A percentile compares a stretch with the other conserved stretches of the same genome.
Conservation (phyloP, 495 filamentous ascomycete species). For the Penicillium angulare region DNA sequence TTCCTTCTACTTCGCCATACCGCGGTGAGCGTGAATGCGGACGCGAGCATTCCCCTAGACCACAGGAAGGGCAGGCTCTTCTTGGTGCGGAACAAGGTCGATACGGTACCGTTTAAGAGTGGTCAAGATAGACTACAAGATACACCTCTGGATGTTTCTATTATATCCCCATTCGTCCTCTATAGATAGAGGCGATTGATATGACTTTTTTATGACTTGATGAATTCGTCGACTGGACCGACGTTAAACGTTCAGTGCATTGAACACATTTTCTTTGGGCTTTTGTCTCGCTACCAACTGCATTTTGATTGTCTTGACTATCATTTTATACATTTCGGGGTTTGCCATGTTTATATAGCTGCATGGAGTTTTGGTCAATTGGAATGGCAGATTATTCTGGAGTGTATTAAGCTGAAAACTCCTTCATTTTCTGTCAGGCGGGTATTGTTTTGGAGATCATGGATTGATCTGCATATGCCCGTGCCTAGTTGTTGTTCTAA, state of each 20-base stretch:
- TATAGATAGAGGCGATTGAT: neutral
- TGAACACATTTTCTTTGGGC: constrained; percentile 2
- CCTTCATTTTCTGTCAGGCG: too few relatives aligned
- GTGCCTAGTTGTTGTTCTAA: too few relatives aligned
- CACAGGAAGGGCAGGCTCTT: constrained; percentile 34
- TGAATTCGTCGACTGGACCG: constrained; percentile 6
- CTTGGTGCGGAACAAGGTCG: constrained; percentile 28
- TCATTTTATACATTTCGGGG: too few relatives aligned
- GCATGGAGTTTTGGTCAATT: neutral
- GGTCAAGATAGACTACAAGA: neutral
- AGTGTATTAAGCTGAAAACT: too few relatives aligned
- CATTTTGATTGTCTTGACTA: neutral
- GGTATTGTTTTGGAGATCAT: too few relatives aligned
- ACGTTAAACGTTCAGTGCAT: constrained; percentile 7
- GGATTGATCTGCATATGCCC: too few relatives aligned
- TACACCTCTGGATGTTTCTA: constrained; percentile 1
- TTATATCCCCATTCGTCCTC: neutral
- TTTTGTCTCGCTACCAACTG: constrained; percentile 1
- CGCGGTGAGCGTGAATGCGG: constrained; percentile 8
- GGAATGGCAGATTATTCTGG: neutral
- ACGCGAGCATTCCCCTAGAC: neutral
- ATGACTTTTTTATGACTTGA: constrained; percentile 21
- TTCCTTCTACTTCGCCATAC: constrained; percentile 46
- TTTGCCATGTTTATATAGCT: too few relatives aligned
- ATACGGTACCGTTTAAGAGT: constrained; percentile 37